These are phyloP conservation scores for Phaeoacremonium minimum DNA, from an alignment of 2,329 filamentous ascomycete species.

Conservation along the genomic window DNA sequence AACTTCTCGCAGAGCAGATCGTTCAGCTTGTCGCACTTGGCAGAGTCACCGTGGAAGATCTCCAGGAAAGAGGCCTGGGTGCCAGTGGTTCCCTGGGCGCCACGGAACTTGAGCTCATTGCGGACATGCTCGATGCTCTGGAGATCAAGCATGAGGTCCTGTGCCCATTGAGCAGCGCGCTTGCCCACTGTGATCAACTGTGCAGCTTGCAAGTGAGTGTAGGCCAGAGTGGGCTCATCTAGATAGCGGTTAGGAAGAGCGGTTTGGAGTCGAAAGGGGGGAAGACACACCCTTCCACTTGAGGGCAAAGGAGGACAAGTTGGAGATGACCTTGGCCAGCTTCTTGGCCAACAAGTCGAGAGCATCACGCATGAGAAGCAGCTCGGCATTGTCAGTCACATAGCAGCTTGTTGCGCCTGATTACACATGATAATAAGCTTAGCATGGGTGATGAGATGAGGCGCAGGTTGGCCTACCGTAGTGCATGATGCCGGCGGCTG, in stretches of 20 bases:
- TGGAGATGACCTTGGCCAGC: constrained; percentile 72
- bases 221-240: constrained; percentile 63
- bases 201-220: constrained; percentile 68
- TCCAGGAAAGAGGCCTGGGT: constrained; percentile 62
- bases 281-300: constrained; percentile 55
- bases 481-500: constrained; percentile 80
- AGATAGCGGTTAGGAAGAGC: background rate
- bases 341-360: constrained; percentile 74
- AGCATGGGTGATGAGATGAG: constrained; percentile 1
- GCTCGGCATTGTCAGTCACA: constrained; percentile 71
- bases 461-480: constrained; percentile 52
- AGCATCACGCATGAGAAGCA: constrained; percentile 72
- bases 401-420: constrained; percentile 36
- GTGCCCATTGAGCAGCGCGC: constrained; percentile 67
- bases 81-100: constrained; percentile 64
- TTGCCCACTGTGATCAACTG: constrained; percentile 61
- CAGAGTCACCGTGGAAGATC: constrained; percentile 41
- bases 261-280: constrained; percentile 7
- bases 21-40: constrained; percentile 51
- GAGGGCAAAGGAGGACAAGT: constrained; percentile 67
- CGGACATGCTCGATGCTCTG: constrained; percentile 67
- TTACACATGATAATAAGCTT: constrained; percentile 7
- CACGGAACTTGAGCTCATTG: constrained; percentile 68
- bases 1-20: constrained; percentile 49
- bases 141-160: constrained; percentile 73